Conservation (phyloP, 208 protist genomes). For the Trichomonas vaginalis region DNA sequence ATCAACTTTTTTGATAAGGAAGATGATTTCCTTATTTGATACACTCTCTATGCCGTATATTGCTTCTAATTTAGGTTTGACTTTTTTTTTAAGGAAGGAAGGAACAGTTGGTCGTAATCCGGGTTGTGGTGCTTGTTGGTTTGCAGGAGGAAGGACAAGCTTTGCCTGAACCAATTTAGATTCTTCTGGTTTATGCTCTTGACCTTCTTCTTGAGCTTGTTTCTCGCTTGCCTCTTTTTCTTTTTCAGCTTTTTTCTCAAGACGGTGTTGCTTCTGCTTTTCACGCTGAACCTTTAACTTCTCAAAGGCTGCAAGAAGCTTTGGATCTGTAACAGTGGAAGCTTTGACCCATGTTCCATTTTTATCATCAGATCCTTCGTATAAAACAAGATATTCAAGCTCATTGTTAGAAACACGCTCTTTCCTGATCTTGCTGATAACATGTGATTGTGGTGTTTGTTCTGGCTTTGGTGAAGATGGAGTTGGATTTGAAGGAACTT, state of each 20-base stretch:
- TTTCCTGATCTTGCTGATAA: neutral
- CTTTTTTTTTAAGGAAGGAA: neutral
- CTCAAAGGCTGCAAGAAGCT: neutral
- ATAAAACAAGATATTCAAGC: neutral
- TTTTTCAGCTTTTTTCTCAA: neutral
- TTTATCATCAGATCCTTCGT: neutral
- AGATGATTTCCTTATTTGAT: neutral
- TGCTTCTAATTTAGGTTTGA: neutral
- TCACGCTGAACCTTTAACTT: neutral
- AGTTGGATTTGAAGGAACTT: too few species aligned
- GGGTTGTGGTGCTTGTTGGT: too few species aligned
- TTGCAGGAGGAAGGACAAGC: too few species aligned
- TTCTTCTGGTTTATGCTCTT: neutral
- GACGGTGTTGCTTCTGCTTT: neutral
- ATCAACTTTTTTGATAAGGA: neutral
- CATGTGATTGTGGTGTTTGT: neutral
- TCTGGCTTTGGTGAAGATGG: neutral
- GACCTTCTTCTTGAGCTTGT: too few species aligned
- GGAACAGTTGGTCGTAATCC: too few species aligned
- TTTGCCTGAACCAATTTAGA: too few species aligned
- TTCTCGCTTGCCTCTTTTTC: neutral
- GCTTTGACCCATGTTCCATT: neutral
- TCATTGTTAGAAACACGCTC: neutral
- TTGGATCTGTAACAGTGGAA: neutral
- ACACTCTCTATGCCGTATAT: neutral